Percentiles rank a stretch among this genome's conserved stretches.
Evolutionary conservation across 2,329 filamentous ascomycete genomes (phyloP).

Genomic region (Alternaria infectoria): DNA sequence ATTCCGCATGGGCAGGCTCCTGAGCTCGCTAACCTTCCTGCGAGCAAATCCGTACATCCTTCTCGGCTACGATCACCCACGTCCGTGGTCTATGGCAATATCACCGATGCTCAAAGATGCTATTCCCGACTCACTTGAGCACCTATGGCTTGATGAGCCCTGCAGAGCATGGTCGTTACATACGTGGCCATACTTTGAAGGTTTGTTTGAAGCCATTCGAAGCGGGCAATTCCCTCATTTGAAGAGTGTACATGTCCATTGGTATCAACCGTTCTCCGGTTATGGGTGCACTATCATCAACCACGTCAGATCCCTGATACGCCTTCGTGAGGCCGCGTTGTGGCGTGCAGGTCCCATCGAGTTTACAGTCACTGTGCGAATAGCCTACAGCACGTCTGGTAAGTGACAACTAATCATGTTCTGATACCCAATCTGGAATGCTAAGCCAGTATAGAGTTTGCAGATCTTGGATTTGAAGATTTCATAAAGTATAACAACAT

Average conservation of each 20-base stretch:
- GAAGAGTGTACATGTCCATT: background rate
- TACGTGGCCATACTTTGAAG: too few species aligned
- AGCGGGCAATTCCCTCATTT: background rate
- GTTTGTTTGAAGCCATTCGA: too few species aligned
- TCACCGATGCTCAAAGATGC: too few species aligned
- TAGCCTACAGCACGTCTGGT: background rate
- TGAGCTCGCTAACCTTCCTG: background rate
- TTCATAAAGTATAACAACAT: too few species aligned
- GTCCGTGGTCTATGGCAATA: too few species aligned
- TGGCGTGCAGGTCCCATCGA: background rate
- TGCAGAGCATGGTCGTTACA: background rate
- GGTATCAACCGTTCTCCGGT: background rate
- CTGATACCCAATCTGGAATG: too few species aligned
- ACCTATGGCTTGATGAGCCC: background rate
- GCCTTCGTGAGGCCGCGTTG: background rate
- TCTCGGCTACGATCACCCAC: background rate
- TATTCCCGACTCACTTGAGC: background rate
- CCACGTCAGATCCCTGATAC: fast-evolving
- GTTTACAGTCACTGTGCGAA: background rate
- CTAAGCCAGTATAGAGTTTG: too few species aligned
- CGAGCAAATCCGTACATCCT: background rate
- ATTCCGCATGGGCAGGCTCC: background rate
- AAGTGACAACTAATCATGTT: too few species aligned
- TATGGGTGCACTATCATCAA: too few species aligned
- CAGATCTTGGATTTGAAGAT: too few species aligned